Evolutionary conservation across 768 basidiomycete species (phyloP).

Genomic region (Boletus tylopilopsis): DNA sequence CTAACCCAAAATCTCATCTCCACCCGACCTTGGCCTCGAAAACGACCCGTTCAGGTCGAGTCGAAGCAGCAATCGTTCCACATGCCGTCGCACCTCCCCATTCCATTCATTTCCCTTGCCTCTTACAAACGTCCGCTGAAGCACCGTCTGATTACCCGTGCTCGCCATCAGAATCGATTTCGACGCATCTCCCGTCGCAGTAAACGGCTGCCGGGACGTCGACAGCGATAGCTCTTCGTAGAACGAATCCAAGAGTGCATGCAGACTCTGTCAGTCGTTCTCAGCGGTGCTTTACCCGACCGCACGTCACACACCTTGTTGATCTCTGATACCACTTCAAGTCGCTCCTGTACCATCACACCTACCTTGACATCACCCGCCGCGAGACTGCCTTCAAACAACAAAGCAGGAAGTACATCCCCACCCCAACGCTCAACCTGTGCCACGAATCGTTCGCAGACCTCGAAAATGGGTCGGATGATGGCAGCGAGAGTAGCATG

Average conservation of each 20-base stretch:
- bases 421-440: slow-evolving; percentile 92
- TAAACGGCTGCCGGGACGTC: slow-evolving; percentile 71
- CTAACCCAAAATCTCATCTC: background rate
- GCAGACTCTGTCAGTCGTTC: slow-evolving; percentile 52
- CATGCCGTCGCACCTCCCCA: slow-evolving; percentile 69
- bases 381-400: slow-evolving; percentile 75
- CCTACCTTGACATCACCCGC: slow-evolving; percentile 57
- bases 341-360: slow-evolving; percentile 67
- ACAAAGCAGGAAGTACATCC: slow-evolving; percentile 77
- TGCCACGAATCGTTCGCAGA: slow-evolving; percentile 84
- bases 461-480: slow-evolving; percentile 70
- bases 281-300: background rate
- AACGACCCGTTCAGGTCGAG: slow-evolving; percentile 83
- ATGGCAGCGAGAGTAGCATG: slow-evolving; percentile 59
- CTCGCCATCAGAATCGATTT: slow-evolving; percentile 63
- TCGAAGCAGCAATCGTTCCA: slow-evolving; percentile 77
- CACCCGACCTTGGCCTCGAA: slow-evolving; percentile 43
- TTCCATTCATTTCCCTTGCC: slow-evolving; percentile 54
- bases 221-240: slow-evolving; percentile 77
- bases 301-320: slow-evolving; percentile 51
- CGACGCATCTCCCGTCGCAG: slow-evolving; percentile 60
- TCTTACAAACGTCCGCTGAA: slow-evolving; percentile 50
- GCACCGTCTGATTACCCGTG: slow-evolving; percentile 44
- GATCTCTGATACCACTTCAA: slow-evolving; percentile 66
- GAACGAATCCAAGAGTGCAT: slow-evolving; percentile 64